Base-by-base conservation (phyloP, 495 filamentous ascomycete genomes). In the Penicillium salamii region DNA sequence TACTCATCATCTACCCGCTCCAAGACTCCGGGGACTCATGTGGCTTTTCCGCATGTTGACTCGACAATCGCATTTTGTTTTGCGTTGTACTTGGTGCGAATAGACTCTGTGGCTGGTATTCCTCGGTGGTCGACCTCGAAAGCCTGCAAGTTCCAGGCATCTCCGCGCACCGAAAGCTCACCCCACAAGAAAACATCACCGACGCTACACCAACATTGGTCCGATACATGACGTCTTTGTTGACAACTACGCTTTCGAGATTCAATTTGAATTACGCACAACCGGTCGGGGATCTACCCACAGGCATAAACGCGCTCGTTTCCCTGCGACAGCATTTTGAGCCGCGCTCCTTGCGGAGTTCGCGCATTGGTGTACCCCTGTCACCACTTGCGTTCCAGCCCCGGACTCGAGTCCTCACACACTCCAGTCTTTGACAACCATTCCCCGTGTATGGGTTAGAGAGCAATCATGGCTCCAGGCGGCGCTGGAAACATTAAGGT, bases 401-500 rank as follows among this genome's bases (percentile, higher is more conserved):
- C 9, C 52, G 36, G 49, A 52, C 20, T 50, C 40, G 12, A 33
- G 41, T 46, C 26, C 31, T n/a, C 52, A 32, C 19, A 54, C 35
- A 50, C 43, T 49, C 50, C 48, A 41, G 48, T 36, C 43, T 40
- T 46, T 44, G 50, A 61, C 51, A 39, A 44, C 12, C 26, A 7
- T 20, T 50, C 54, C 59, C 46, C 39, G 65, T 73, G 56, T 54
- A 72, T 71, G 69, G 68, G 61, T 62, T 48, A 67, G 62, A 57
- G 58, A 46, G 37, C 31, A 64, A 74, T 58, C 68, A 91, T 90
- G 87, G 79, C 86, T 71, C 81, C 86, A 66, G 80, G 75, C 50
- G 87, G 86, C 48, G 91, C 88, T 68, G 93, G 93, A 70, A 99
- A 99, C 67, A 99, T 99, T 69, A 99, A 97, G 87, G 93, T 99